A percentile compares a stretch with the other conserved stretches of the same genome.
phyloP scores from a whole-genome alignment of 495 filamentous ascomycete species.

The Darksidea phi region DNA sequence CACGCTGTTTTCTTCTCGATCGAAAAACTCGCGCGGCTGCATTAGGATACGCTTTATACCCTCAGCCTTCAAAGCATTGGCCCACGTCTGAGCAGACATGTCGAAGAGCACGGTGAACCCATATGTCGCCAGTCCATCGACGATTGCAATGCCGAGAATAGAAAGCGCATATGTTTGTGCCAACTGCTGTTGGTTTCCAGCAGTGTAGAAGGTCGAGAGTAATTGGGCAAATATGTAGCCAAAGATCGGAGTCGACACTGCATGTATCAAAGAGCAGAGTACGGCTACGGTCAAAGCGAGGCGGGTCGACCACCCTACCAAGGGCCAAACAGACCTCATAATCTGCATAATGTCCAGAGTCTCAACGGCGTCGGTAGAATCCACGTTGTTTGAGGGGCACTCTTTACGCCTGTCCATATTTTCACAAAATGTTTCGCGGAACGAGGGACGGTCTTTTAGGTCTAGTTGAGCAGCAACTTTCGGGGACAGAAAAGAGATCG shows the following conservation, averaged over 20 bases:
- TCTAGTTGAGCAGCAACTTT: too few species aligned
- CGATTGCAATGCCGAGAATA: conserved; percentile 65
- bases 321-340: conserved; percentile 73
- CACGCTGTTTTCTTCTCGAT: conserved; percentile 63
- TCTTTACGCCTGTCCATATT: background rate
- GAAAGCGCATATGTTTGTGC: conserved; percentile 66
- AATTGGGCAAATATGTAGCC: conserved; percentile 75
- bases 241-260: conserved; percentile 72
- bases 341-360: conserved; percentile 47
- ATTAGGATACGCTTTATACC: conserved; percentile 69
- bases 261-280: conserved; percentile 60
- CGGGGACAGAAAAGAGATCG: too few species aligned
- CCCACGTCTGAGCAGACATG: conserved; percentile 71
- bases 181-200: conserved; percentile 44
- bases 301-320: conserved; percentile 52
- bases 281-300: conserved; percentile 61
- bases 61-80: conserved; percentile 66
- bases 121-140: conserved; percentile 65
- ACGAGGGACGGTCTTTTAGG: background rate
- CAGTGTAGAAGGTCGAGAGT: conserved; percentile 64
- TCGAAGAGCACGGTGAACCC: conserved; percentile 70
- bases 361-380: background rate
- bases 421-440: background rate
- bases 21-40: conserved; percentile 86
- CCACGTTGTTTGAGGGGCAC: background rate